phyloP scores from a whole-genome alignment of 306 rosid genomes.

The Betula pendula region DNA sequence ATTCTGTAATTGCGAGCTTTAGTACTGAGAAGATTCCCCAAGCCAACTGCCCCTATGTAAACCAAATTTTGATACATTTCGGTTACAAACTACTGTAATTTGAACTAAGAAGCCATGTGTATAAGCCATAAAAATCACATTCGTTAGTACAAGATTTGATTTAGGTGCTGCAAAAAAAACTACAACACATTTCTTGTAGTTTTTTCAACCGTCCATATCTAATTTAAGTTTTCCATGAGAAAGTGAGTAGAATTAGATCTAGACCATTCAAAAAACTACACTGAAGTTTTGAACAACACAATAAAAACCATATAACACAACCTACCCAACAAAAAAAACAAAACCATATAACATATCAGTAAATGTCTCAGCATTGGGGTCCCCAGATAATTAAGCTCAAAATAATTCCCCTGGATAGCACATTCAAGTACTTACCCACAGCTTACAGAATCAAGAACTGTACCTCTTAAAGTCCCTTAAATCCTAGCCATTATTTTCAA shows the following conservation, averaged over 20 bases:
- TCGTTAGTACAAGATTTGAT: too few relatives aligned
- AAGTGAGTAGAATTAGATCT: too few relatives aligned
- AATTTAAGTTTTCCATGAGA: too few relatives aligned
- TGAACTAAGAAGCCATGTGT: not conserved
- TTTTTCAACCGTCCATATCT: too few relatives aligned
- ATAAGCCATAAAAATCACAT: not conserved
- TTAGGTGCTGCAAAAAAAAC: too few relatives aligned
- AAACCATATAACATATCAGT: too few relatives aligned
- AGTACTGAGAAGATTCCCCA: not conserved
- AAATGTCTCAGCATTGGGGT: not conserved
- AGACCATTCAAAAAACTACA: too few relatives aligned
- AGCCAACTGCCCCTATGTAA: not conserved
- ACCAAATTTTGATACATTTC: not conserved
- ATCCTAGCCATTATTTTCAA: too few relatives aligned
- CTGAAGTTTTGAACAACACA: not conserved
- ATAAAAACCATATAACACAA: not conserved
- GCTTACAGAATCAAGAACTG: too few relatives aligned
- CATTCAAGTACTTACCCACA: not conserved
- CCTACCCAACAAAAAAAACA: too few relatives aligned
- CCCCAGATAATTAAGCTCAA: not conserved
- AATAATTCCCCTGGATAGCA: not conserved
- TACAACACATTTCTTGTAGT: too few relatives aligned
- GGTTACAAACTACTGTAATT: not conserved
- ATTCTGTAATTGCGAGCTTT: not conserved
- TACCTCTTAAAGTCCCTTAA: too few relatives aligned